A percentile compares a stretch with the other conserved stretches of the same genome.
These are phyloP conservation scores for Backusella circina DNA, from an alignment of 192 early-diverging fungal species.

Conservation along the genomic window DNA sequence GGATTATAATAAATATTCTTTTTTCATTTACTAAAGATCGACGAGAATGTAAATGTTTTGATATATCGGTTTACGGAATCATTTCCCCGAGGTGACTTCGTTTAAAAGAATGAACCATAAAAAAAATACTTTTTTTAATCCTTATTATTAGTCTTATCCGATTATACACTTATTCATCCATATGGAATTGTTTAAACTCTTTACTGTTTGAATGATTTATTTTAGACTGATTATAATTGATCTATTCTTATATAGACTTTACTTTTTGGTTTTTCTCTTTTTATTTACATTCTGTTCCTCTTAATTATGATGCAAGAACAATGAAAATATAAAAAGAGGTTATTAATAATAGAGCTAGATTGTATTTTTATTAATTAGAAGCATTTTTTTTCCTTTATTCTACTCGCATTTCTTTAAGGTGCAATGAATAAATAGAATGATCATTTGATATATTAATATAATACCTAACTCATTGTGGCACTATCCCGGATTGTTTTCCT, in stretches of 20 bases:
- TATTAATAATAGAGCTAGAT: background rate
- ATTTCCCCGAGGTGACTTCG: background rate
- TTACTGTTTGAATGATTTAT: background rate
- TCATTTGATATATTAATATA: background rate
- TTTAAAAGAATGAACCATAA: background rate
- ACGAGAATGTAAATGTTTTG: background rate
- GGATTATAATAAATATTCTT: background rate
- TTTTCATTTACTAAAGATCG: background rate
- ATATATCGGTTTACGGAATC: background rate
- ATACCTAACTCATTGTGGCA: background rate
- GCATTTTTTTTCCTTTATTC: background rate
- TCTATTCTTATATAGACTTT: background rate
- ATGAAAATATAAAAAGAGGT: background rate
- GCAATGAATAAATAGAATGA: background rate
- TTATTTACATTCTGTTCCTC: background rate
- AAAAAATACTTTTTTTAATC: no score
- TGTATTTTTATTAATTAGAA: background rate
- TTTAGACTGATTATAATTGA: background rate
- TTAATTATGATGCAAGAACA: background rate
- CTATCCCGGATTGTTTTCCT: background rate
- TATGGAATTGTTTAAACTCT: background rate
- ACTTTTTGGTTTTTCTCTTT: background rate
- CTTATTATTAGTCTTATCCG: background rate
- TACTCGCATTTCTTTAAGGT: background rate
- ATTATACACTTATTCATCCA: background rate